A percentile compares a stretch with the other conserved stretches of the same genome.
phyloP scores from a whole-genome alignment of 2,329 filamentous ascomycete genomes.

The Aureobasidium sp. region DNA sequence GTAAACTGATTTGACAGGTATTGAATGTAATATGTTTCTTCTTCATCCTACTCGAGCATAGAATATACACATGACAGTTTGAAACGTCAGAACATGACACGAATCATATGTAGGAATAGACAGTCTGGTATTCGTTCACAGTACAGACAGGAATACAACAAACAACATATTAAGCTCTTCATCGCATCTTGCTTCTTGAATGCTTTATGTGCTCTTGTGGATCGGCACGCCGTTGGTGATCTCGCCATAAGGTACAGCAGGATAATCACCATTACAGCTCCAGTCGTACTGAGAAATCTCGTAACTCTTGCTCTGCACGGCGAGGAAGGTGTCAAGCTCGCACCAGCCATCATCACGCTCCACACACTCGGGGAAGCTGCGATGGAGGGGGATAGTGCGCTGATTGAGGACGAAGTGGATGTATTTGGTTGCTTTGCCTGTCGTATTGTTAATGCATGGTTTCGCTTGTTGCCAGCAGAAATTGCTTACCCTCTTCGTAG shows the following conservation, averaged over 20 bases:
- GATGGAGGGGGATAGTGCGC: constrained; percentile 62
- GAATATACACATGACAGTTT: too few species aligned
- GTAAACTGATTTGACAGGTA: background rate
- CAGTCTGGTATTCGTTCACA: background rate
- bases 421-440: constrained; percentile 20
- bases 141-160: background rate
- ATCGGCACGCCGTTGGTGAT: constrained; percentile 45
- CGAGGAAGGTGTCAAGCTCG: constrained; percentile 61
- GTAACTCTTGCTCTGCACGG: constrained; percentile 54
- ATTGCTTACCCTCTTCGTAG: constrained; percentile 42
- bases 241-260: constrained; percentile 41
- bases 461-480: too few species aligned
- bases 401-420: constrained; percentile 41
- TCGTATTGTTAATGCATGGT: background rate
- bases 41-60: too few species aligned
- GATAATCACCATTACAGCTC: constrained; percentile 58
- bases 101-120: too few species aligned
- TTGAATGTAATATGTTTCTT: too few species aligned
- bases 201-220: background rate
- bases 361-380: constrained; percentile 60
- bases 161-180: background rate
- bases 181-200: background rate
- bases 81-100: too few species aligned
- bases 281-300: constrained; percentile 55
- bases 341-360: constrained; percentile 68